A percentile compares a stretch with the other conserved stretches of the same genome.
Evolutionary conservation across 371 early-diverging fungal species (phyloP).

Genomic region (Phascolomyces articulosus): DNA sequence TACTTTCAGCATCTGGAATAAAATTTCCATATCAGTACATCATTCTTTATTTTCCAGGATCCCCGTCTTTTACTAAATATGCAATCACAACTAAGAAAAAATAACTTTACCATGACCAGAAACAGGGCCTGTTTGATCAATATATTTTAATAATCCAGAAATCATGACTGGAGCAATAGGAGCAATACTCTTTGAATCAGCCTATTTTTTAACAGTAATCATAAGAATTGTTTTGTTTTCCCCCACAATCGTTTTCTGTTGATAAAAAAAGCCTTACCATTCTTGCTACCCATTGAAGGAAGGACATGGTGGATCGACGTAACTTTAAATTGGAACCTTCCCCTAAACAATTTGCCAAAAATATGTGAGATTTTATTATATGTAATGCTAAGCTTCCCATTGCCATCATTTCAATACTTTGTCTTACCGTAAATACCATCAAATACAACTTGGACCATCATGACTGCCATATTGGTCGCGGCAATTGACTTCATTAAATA

Average conservation of each 20-base stretch:
- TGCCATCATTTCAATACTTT: too few relatives aligned
- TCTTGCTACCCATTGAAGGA: constrained; percentile 86
- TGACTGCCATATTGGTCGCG: constrained; percentile 69
- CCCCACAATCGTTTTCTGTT: background rate
- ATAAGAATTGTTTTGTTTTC: background rate
- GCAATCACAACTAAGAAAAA: too few relatives aligned
- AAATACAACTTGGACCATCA: constrained; percentile 74
- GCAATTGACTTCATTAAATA: constrained; percentile 65
- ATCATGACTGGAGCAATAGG: constrained; percentile 74
- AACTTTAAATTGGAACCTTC: constrained; percentile 65
- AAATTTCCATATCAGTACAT: background rate
- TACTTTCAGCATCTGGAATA: constrained; percentile 58
- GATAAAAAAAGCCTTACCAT: constrained; percentile 54
- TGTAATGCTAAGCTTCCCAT: too few relatives aligned
- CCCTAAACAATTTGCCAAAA: constrained; percentile 31
- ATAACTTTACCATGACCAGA: constrained; percentile 37
- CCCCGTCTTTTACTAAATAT: too few relatives aligned
- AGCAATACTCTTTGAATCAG: constrained; percentile 51
- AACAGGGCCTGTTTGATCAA: constrained; percentile 55
- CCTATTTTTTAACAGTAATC: constrained; percentile 24
- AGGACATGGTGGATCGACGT: constrained; percentile 75
- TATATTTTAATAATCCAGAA: constrained; percentile 73
- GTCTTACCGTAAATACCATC: constrained; percentile 76
- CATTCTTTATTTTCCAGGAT: too few relatives aligned
- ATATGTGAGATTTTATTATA: too few relatives aligned